Percentiles rank a stretch among this genome's conserved stretches.
Conservation (phyloP, 805 yeast genomes). For the Ogataea henricii region DNA sequence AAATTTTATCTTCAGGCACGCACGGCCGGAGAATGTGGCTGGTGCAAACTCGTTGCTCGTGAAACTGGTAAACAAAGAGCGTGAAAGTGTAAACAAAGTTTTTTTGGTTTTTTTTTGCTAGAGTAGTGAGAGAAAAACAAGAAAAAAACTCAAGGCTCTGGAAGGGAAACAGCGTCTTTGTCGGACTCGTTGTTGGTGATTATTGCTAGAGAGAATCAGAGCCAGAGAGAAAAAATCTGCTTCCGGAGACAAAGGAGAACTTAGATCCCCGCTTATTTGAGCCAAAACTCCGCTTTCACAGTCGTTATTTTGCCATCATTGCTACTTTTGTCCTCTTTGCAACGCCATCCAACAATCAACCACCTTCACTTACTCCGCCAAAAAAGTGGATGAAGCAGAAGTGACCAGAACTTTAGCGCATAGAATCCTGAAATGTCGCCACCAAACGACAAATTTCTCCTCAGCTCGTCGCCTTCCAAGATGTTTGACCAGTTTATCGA, state of each 20-base stretch:
- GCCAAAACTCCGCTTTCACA: background rate
- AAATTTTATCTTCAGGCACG: background rate
- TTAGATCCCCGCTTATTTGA: background rate
- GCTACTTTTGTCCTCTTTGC: slow-evolving; percentile 1
- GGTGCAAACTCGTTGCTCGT: background rate
- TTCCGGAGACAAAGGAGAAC: background rate
- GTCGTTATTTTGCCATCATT: background rate
- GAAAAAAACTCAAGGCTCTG: background rate
- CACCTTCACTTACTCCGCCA: background rate
- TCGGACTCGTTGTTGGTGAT: no score
- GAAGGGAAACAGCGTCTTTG: background rate
- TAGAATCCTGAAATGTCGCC: slow-evolving; percentile 18
- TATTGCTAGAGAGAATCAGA: background rate
- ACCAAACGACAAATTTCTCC: slow-evolving; percentile 20
- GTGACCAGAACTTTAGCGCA: background rate
- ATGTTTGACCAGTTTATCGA: slow-evolving; percentile 30
- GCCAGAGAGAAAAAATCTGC: no score
- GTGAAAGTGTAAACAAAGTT: slow-evolving; percentile 11
- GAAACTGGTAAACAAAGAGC: slow-evolving; percentile 14
- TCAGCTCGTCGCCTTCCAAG: slow-evolving; percentile 34
- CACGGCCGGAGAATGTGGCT: slow-evolving; percentile 9
- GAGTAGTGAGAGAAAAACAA: background rate
- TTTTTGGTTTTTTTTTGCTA: no score
- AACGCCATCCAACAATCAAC: background rate
- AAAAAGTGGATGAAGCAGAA: slow-evolving; percentile 2